Percentiles rank a stretch among this genome's conserved stretches.
phyloP scores from a whole-genome alignment of 148 eudicot genomes.

The Bassia scoparia region DNA sequence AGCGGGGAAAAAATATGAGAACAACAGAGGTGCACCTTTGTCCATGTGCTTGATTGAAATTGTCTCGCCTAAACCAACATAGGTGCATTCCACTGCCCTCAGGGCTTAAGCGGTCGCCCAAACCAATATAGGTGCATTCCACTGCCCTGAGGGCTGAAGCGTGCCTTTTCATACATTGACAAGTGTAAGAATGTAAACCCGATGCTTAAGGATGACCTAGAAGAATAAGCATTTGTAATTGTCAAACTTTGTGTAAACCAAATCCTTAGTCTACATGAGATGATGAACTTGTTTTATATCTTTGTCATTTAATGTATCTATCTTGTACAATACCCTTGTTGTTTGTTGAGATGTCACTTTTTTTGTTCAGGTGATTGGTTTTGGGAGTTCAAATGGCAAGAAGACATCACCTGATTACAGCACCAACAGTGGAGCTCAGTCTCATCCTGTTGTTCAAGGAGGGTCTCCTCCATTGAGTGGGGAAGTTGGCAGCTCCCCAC shows the following conservation, averaged over 20 bases:
- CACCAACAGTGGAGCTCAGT: conserved; percentile 25
- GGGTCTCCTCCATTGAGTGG: conserved; percentile 32
- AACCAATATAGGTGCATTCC: too few relatives aligned
- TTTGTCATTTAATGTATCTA: not conserved
- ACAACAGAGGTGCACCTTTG: too few relatives aligned
- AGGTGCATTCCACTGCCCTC: too few relatives aligned
- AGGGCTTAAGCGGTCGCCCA: too few relatives aligned
- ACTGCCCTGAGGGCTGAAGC: too few relatives aligned
- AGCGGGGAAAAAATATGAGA: too few relatives aligned
- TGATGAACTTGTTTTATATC: not conserved
- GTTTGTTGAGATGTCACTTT: conserved; percentile 14
- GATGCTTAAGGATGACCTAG: not conserved
- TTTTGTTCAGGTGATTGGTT: conserved; percentile 46
- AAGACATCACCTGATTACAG: conserved; percentile 34
- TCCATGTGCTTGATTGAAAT: too few relatives aligned
- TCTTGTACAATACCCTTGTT: not conserved
- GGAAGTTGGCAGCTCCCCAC: conserved; percentile 38
- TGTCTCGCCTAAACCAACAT: too few relatives aligned
- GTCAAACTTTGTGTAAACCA: not conserved
- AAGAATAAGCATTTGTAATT: not conserved
- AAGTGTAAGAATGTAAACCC: not conserved
- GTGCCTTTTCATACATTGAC: too few relatives aligned
- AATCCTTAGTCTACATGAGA: not conserved
- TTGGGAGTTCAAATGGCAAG: conserved; percentile 36
- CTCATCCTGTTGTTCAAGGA: conserved; percentile 26